Evolutionary conservation across 202 grass and related monocot genomes (phyloP), one percentile per base, ranked within the genome.

Genomic region (Eragrostis tef): DNA sequence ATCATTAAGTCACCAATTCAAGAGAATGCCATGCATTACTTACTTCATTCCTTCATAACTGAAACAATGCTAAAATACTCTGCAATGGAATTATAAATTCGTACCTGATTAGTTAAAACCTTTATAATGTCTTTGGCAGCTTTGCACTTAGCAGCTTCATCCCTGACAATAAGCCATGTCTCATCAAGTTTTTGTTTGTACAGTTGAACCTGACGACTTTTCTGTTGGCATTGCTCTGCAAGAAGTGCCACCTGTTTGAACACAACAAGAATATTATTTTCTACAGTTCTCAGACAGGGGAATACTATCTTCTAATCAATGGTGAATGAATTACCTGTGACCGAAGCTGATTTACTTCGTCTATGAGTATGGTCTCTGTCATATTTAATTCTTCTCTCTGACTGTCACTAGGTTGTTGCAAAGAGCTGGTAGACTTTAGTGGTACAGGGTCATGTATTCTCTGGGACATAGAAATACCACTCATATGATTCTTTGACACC

Each of bases 101-200:
- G 27, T 93, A 98, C 95, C 95, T 93, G 87, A 83, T 84, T 85
- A 12, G 79, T 87, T 44, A 98, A 73, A 78, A 94, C 85, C 51
- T 91, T 98, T 83, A 98, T 93, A 66, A 94, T 73, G 34, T 89
- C 90, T 77, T 91, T 92, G 26, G 93, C 92, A 68, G 92, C 88
- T 83, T 91, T 91, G 71, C 86, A 94, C 60, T 93, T 98, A 78
- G 88, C 88, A 82, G 90, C 79, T 90, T 98, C 90, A 77, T 98
- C 88, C 79, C 90, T 98, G 52, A 91, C 88, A 82, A 93, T 36
- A 19, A 86, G 86, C 88, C 88, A 98, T 66, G 90, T 90, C 73
- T 98, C 92, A 81, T 98, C 92, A 27, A 94, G 90, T 88, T 85
- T 94, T 69, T 80, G 81, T 87, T 93, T 93, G 82, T 89, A 89